phyloP scores from a whole-genome alignment of 176 grass and related monocot genomes.

The Hordeum marinum region DNA sequence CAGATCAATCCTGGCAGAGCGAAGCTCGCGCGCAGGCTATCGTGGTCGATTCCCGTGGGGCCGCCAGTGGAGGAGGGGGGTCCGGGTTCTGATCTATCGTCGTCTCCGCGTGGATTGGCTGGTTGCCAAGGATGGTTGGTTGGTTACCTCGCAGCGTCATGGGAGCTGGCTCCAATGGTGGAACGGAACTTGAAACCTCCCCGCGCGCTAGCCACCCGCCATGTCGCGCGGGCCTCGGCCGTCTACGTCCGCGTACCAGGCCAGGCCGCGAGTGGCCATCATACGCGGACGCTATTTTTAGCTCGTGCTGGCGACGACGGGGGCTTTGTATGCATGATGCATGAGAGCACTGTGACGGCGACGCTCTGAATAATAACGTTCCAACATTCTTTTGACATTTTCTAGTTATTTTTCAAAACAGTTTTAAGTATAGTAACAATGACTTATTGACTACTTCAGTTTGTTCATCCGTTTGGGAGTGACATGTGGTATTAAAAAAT shows the following conservation, averaged over 20 bases:
- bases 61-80: neutral
- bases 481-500: no score
- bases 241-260: neutral
- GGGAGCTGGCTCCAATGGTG: slow-evolving; percentile 22
- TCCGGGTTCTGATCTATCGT: neutral
- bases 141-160: neutral
- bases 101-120: neutral
- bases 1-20: neutral
- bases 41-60: neutral
- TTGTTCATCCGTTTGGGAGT: no score
- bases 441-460: no score
- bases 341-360: no score
- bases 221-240: neutral
- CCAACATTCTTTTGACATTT: no score
- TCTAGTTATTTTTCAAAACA: no score
- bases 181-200: neutral
- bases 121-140: neutral
- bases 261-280: no score
- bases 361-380: no score
- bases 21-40: neutral
- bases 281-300: neutral
- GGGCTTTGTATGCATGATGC: no score
- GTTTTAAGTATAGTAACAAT: no score
- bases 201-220: neutral
- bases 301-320: neutral